Percentiles rank a stretch among this genome's conserved stretches.
Conservation (phyloP, 805 yeast genomes). For the Kregervanrija pseudodelftensis region DNA sequence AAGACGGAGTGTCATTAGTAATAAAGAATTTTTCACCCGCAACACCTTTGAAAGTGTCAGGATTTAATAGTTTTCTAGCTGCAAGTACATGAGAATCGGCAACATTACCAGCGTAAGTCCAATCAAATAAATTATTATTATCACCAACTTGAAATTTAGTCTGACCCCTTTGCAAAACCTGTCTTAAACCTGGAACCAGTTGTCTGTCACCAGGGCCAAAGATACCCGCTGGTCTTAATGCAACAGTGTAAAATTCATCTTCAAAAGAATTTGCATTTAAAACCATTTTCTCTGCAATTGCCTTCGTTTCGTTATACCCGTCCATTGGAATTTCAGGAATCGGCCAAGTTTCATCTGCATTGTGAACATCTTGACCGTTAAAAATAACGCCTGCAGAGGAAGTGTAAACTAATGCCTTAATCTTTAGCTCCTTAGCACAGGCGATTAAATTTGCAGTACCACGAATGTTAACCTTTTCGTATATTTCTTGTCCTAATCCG, state of each 20-base stretch:
- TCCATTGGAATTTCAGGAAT: conserved; percentile 92
- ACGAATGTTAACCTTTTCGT: conserved; percentile 81
- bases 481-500: conserved; percentile 74
- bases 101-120: conserved; percentile 98
- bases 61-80: conserved; percentile 61
- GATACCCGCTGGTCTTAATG: conserved; percentile 94
- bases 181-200: conserved; percentile 84
- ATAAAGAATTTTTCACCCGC: conserved; percentile 86
- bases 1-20: conserved; percentile 91
- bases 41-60: conserved; percentile 35
- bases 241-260: conserved; percentile 62
- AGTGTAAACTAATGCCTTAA: conserved; percentile 79
- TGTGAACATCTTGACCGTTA: conserved; percentile 86
- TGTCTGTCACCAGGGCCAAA: conserved; percentile 99
- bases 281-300: conserved; percentile 79
- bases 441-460: conserved; percentile 76
- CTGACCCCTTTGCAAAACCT: conserved; percentile 77
- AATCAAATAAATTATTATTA: conserved; percentile 87
- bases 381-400: conserved; percentile 97
- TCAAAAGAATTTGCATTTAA: conserved; percentile 60
- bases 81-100: conserved; percentile 96
- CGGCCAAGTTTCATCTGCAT: conserved; percentile 93
- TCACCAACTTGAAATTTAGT: conserved; percentile 92
- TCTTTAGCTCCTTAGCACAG: conserved; percentile 44
- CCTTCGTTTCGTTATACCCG: conserved; percentile 93